Base-by-base conservation (phyloP, 192 early-diverging fungal genomes). In the Pilobolus umbonatus region DNA sequence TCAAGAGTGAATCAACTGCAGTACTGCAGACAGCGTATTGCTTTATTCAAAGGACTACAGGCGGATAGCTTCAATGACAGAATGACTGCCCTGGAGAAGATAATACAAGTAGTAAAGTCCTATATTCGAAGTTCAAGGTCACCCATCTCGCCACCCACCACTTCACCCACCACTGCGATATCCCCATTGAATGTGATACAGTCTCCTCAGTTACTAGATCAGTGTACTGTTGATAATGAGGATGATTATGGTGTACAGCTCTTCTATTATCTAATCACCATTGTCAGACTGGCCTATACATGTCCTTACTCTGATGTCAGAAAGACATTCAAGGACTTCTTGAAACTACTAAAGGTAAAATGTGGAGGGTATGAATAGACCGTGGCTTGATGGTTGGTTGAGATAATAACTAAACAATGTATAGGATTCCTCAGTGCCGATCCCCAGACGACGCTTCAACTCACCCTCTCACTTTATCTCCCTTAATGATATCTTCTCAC, bases 381-480 rank as follows among this genome's bases (percentile, higher is more conserved):
- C n/a, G n/a, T n/a, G n/a, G n/a, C n/a, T n/a, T n/a, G n/a, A n/a
- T n/a, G n/a, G n/a, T n/a, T n/a, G n/a, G n/a, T n/a, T n/a, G n/a
- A n/a, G n/a, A n/a, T n/a, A n/a, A n/a, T n/a, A n/a, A n/a, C n/a
- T n/a, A n/a, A n/a, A n/a, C n/a, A n/a, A n/a, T n/a, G n/a, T n/a
- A n/a, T n/a, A n/a, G n/a, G n/a, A 64, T 17, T 46, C 57, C 0
- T 26, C 38, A 53, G 69, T 78, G 24, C 75, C 74, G 4, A 69
- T 75, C 14, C 79, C 79, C 30, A 65, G 61, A 45, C 67, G 77
- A 9, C 68, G 72, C 25, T 62, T 75, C 36, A 54, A 57, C 2
- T 78, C 77, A n/a, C 77, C 80, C 6, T 81, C 80, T 0, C 75
- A 75, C 49, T 81, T 76, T 32, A 76, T 81, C n/a, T 55, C 70